Evolutionary conservation across 73 alveolate genomes (phyloP), one percentile per base, ranked within the genome.

Genomic region (Paramecium sexaurelia): DNA sequence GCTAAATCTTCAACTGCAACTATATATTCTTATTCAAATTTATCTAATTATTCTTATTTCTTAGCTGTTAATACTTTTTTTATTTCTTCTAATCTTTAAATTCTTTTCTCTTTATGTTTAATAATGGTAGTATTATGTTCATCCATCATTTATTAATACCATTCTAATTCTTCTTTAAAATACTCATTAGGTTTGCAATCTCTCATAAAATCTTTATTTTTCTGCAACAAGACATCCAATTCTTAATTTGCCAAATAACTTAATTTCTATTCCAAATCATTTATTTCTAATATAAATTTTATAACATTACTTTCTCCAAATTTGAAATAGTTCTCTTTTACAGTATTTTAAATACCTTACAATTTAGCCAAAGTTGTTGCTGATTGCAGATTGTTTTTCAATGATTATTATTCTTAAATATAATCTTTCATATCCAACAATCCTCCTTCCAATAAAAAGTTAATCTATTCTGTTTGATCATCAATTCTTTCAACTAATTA

Each of bases 1-100:
- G 94, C 94, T 43, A 88, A 71, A 29, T 88, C 94, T 20, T 88
- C 94, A n/a, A 88, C 87, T 22, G 94, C 94, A 20, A 68, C 6
- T 13, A 61, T 78, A 71, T 88, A 88, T 51, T 88, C 85, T 36
- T 68, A 56, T 41, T 88, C 94, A 88, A 88, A 88, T 37, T 55
- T 82, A 68, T 88, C 94, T 1, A 88, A 11, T 41, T 68, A 71
- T 41, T 88, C 94, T 32, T 75, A 41, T 88, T 45, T 66, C 40
- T 88, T 88, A 19, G 55, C 69, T 7, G 40, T 69, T 26, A 88
- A 71, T 1, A 68, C 91, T 32, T 88, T 88, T 15, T 68, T 75
- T 7, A 88, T 66, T 51, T 88, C 94, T 67, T 27, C 61, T 43
- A 88, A 68, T 40, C 90, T 88, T 43, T 32, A 20, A 39, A 43